phyloP scores from a whole-genome alignment of 2,329 filamentous ascomycete species.

The Byssoonygena ceratinophila region DNA sequence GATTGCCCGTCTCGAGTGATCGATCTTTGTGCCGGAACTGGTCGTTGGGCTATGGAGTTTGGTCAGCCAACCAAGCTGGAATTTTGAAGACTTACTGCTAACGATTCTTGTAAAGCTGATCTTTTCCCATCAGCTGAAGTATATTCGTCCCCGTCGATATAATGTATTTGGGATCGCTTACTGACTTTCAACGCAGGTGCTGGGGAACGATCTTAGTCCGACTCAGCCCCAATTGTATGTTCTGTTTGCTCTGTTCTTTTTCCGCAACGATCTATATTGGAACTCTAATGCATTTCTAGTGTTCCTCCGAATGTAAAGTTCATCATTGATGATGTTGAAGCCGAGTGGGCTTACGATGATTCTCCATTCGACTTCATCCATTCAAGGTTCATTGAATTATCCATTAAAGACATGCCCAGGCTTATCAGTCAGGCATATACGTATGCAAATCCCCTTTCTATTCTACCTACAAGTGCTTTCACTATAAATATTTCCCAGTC shows the following conservation, averaged over 20 bases:
- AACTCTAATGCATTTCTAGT: constrained; percentile 16
- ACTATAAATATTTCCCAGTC: not conserved
- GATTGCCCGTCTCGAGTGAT: constrained; percentile 14
- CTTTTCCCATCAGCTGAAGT: constrained; percentile 21
- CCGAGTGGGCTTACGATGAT: constrained; percentile 45
- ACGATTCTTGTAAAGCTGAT: constrained; percentile 19
- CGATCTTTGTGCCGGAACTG: constrained; percentile 20
- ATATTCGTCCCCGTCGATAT: not conserved
- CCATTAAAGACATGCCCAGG: constrained; percentile 46
- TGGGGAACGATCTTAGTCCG: constrained; percentile 25
- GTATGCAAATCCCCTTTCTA: constrained; percentile 23
- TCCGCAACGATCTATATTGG: not conserved
- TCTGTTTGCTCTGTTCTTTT: constrained; percentile 13
- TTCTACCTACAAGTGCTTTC: not conserved
- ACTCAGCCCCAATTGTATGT: constrained; percentile 14
- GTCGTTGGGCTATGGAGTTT: constrained; percentile 24
- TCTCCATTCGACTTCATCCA: constrained; percentile 53
- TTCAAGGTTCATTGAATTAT: constrained; percentile 47
- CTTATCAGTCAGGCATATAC: constrained; percentile 40
- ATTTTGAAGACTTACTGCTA: not conserved
- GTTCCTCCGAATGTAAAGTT: constrained; percentile 48
- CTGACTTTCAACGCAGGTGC: constrained; percentile 15
- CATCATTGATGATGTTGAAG: constrained; percentile 49
- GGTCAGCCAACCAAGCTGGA: constrained; percentile 9
- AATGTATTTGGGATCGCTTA: not conserved